Conservation (phyloP, 345 rosid species). For the Toxicodendron radicans region DNA sequence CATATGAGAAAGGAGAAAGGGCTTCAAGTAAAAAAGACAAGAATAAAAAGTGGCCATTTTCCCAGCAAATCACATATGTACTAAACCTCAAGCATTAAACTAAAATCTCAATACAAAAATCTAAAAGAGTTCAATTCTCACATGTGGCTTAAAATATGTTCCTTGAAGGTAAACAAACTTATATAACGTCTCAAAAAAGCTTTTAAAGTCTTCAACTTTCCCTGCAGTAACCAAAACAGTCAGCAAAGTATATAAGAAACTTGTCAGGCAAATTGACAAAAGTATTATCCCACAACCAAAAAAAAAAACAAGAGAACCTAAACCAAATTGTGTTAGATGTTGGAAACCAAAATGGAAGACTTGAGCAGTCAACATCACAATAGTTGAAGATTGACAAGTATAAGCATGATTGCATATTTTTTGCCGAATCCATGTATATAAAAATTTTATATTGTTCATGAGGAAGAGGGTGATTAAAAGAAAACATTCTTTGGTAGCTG, state of each 20-base stretch:
- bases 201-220: conserved; percentile 64
- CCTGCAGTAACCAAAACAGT: conserved; percentile 47
- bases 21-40: background rate
- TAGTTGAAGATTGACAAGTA: background rate
- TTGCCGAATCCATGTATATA: background rate
- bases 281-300: background rate
- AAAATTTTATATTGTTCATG: background rate
- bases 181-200: conserved; percentile 58
- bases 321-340: conserved; percentile 11
- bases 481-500: background rate
- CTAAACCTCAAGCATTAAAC: conserved; percentile 9
- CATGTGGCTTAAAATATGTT: conserved; percentile 87
- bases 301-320: conserved; percentile 9
- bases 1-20: background rate
- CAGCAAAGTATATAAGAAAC: conserved; percentile 21
- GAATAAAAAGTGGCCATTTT: background rate
- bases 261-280: conserved; percentile 8
- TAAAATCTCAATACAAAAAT: conserved; percentile 16
- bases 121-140: conserved; percentile 36
- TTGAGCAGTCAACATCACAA: conserved; percentile 2
- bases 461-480: background rate
- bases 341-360: conserved; percentile 6
- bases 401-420: background rate
- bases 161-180: conserved; percentile 87
- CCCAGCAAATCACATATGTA: background rate